These are phyloP conservation scores for Elymus sibiricus DNA, from an alignment of 176 grass and related monocot genomes.

Conservation along the genomic window DNA sequence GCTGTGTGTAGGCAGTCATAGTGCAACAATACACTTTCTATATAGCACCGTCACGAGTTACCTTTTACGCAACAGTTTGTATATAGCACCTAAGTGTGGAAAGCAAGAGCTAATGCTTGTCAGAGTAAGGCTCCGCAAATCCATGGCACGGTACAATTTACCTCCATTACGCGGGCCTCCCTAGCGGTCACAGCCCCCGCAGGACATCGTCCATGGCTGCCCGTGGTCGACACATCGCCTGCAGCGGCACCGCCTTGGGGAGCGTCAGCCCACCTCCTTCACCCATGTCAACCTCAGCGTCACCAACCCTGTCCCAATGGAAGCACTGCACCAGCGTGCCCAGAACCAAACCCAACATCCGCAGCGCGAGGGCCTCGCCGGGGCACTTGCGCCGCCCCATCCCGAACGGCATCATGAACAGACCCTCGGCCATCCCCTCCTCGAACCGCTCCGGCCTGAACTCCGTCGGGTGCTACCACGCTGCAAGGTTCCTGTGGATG, in stretches of 20 bases:
- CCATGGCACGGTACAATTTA: no score
- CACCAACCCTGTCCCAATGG: slow-evolving; percentile 36
- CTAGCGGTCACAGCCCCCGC: slow-evolving; percentile 17
- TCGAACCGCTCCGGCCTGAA: slow-evolving; percentile 52
- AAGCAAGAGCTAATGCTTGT: no score
- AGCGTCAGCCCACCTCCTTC: no score
- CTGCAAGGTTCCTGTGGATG: slow-evolving; percentile 27
- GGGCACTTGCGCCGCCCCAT: slow-evolving; percentile 50
- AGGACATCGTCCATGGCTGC: slow-evolving; percentile 1
- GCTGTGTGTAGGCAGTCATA: no score
- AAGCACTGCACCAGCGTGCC: slow-evolving; percentile 63
- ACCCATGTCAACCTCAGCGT: no score
- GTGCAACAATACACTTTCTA: no score
- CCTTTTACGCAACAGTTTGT: no score
- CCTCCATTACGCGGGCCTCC: no score
- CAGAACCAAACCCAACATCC: not conserved
- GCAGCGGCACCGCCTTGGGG: slow-evolving; percentile 29
- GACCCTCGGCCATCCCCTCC: not conserved
- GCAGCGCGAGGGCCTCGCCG: slow-evolving; percentile 16
- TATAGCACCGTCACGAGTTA: no score
- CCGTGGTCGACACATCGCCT: slow-evolving; percentile 28
- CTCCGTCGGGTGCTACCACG: not conserved
- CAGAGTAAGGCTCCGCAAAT: no score
- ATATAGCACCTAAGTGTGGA: no score
- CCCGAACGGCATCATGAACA: slow-evolving; percentile 40